Evolutionary conservation across 2,329 filamentous ascomycete species (phyloP).

Genomic region (Fusarium beomiforme): DNA sequence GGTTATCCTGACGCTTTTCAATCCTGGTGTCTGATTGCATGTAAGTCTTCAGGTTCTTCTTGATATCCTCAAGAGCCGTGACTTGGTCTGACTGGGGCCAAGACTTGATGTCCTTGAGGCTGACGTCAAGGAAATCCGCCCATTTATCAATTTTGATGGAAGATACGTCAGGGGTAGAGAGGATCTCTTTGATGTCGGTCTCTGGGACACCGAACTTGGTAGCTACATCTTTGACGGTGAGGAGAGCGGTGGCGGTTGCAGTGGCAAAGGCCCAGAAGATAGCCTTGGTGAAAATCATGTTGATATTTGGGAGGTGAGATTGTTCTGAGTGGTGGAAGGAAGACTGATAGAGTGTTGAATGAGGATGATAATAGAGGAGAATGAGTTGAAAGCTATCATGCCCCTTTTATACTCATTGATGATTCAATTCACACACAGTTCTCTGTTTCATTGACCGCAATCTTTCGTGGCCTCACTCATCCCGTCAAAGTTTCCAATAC

Average conservation of each 20-base stretch:
- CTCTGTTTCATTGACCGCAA: rapidly evolving
- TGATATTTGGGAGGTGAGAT: not conserved
- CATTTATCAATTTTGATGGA: not conserved
- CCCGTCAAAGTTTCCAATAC: not conserved
- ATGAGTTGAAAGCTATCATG: rapidly evolving
- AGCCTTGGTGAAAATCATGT: constrained; percentile 5
- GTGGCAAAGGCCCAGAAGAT: not conserved
- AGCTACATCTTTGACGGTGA: not conserved
- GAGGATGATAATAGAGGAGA: not conserved
- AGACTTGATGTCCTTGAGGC: not conserved
- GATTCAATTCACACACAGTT: too few species aligned
- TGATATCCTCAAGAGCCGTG: not conserved
- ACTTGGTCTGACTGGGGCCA: not conserved
- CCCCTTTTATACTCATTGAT: not conserved
- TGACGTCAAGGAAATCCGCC: not conserved
- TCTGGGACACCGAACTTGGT: not conserved
- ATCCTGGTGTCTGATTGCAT: not conserved
- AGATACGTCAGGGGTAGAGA: not conserved
- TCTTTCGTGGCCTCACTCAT: too few species aligned
- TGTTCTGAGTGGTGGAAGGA: not conserved
- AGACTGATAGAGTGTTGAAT: not conserved
- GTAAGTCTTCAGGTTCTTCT: not conserved
- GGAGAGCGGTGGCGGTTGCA: not conserved
- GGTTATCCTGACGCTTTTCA: not conserved
- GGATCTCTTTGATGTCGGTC: not conserved